phyloP scores from a whole-genome alignment of 352 stramenopile species.

The Phytopythium delawarense region DNA sequence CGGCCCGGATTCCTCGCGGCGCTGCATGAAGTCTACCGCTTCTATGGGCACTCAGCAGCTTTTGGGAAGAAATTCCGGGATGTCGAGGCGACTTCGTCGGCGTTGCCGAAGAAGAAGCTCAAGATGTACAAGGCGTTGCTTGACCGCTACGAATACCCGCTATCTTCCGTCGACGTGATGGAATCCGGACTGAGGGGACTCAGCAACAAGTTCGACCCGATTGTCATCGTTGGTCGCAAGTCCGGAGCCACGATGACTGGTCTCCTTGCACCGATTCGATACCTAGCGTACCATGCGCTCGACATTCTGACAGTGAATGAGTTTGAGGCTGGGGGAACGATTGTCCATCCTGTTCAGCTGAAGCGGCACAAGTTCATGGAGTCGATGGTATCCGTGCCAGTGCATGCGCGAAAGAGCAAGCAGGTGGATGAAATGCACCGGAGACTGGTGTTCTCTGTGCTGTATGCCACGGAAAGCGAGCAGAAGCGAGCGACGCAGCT shows the following conservation, averaged over 20 bases:
- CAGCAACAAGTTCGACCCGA: slow-evolving; percentile 51
- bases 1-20: slow-evolving; percentile 39
- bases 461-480: slow-evolving; percentile 31
- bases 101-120: slow-evolving; percentile 34
- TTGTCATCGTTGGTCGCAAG: slow-evolving; percentile 22
- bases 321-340: slow-evolving; percentile 14
- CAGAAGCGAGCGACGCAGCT: slow-evolving; percentile 26
- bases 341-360: slow-evolving; percentile 19
- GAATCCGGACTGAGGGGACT: slow-evolving; percentile 37
- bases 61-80: slow-evolving; percentile 51
- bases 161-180: slow-evolving; percentile 63
- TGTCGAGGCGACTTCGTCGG: slow-evolving; percentile 13
- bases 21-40: slow-evolving; percentile 73
- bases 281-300: slow-evolving; percentile 53
- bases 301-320: slow-evolving; percentile 39
- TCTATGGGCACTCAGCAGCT: slow-evolving; percentile 51
- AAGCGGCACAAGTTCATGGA: slow-evolving; percentile 22
- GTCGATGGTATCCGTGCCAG: slow-evolving; percentile 25
- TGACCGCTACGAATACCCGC: slow-evolving; percentile 50
- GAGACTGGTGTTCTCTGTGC: slow-evolving; percentile 38
- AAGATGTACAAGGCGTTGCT: slow-evolving; percentile 58
- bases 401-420: slow-evolving; percentile 22
- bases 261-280: slow-evolving; percentile 32
- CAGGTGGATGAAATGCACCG: slow-evolving; percentile 37
- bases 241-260: slow-evolving; percentile 31